These are phyloP conservation scores for Aspergillus pseudotamarii DNA, from an alignment of 2,329 filamentous ascomycete genomes.

Conservation along the genomic window DNA sequence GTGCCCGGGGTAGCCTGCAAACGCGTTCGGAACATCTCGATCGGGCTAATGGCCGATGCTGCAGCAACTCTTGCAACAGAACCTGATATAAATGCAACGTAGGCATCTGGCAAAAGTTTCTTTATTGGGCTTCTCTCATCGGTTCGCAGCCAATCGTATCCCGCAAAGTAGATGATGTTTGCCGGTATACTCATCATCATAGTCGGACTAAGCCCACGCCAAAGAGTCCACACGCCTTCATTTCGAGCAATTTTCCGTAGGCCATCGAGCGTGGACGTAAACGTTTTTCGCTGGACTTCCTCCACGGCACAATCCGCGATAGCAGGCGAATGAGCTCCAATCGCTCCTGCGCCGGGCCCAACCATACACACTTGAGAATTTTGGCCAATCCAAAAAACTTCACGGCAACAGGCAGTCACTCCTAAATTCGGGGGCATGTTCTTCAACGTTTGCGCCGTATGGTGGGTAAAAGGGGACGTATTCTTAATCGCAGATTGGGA, in stretches of 20 bases:
- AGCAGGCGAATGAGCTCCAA: slow-evolving; percentile 46
- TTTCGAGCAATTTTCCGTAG: slow-evolving; percentile 92
- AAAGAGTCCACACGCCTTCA: slow-evolving; percentile 82
- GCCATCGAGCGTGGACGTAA: slow-evolving; percentile 89
- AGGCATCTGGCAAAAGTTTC: slow-evolving; percentile 64
- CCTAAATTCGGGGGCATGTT: slow-evolving; percentile 82
- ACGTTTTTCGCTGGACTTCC: slow-evolving; percentile 78
- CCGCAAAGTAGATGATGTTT: slow-evolving; percentile 98
- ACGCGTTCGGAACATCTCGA: slow-evolving; percentile 91
- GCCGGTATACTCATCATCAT: slow-evolving; percentile 90
- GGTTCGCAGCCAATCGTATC: slow-evolving; percentile 90
- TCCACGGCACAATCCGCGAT: slow-evolving; percentile 79
- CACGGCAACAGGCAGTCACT: slow-evolving; percentile 90
- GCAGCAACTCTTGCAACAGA: slow-evolving; percentile 76
- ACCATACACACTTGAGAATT: slow-evolving; percentile 79
- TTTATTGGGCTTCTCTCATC: slow-evolving; percentile 73
- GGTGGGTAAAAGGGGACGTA: slow-evolving; percentile 60
- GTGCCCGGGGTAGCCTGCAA: slow-evolving; percentile 74
- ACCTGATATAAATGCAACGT: slow-evolving; percentile 79
- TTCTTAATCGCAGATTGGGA: slow-evolving; percentile 67
- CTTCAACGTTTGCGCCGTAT: slow-evolving; percentile 55
- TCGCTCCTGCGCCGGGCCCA: slow-evolving; percentile 44
- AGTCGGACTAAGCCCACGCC: slow-evolving; percentile 92
- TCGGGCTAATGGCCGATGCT: slow-evolving; percentile 80
- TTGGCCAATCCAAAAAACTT: slow-evolving; percentile 95